phyloP scores from a whole-genome alignment of 2,329 filamentous ascomycete genomes.

The Penicillium sp. region DNA sequence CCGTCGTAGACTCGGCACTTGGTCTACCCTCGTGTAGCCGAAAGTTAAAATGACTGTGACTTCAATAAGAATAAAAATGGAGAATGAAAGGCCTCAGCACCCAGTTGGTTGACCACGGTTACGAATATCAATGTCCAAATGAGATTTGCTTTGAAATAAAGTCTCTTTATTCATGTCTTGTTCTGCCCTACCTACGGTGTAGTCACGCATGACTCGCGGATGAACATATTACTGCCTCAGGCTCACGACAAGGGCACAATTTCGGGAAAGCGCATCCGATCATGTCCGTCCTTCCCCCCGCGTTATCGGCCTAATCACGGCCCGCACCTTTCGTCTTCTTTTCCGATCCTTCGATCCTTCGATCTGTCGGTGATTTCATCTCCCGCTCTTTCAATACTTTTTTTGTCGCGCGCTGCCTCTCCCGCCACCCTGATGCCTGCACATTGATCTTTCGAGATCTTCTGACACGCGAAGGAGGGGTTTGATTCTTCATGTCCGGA shows the following conservation, averaged over 20 bases:
- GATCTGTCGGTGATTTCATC: background rate
- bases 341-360: background rate
- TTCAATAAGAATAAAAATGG: background rate
- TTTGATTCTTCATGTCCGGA: constrained; percentile 36
- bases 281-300: background rate
- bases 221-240: constrained; percentile 4
- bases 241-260: background rate
- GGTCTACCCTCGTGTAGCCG: no score
- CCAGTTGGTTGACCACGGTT: no score
- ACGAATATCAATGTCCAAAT: no score
- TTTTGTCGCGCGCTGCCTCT: background rate
- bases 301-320: constrained; percentile 6
- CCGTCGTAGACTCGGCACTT: background rate
- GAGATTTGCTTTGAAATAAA: no score
- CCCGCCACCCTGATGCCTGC: constrained; percentile 18
- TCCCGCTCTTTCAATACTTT: constrained; percentile 1
- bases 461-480: constrained; percentile 18
- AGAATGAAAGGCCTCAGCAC: background rate
- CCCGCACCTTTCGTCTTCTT: background rate
- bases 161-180: no score
- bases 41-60: background rate
- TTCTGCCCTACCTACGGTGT: no score
- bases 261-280: background rate
- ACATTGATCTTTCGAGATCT: constrained; percentile 8
- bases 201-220: no score